These are phyloP conservation scores for Tylopilus intermedius DNA, from an alignment of 768 basidiomycete species.

Conservation along the genomic window DNA sequence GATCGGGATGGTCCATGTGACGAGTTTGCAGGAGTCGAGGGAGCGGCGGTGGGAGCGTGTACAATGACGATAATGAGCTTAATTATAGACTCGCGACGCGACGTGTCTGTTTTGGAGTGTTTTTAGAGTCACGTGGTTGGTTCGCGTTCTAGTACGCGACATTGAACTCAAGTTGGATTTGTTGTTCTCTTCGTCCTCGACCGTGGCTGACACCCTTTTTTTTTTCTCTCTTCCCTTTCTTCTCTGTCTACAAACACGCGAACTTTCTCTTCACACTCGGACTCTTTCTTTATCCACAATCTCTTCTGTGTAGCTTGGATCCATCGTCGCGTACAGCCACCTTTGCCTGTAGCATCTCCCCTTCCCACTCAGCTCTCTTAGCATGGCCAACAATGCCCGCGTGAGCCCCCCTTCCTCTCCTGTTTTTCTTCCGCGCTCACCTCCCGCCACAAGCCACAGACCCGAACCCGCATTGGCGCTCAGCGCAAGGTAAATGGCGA, in stretches of 20 bases:
- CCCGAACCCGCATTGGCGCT: constrained; percentile 58
- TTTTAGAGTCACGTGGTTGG: constrained; percentile 36
- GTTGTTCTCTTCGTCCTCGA: constrained; percentile 22
- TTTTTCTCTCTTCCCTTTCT: constrained; percentile 20
- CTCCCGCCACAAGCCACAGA: constrained; percentile 46
- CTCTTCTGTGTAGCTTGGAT: constrained; percentile 21
- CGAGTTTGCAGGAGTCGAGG: constrained; percentile 22
- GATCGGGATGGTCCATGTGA: constrained; percentile 40
- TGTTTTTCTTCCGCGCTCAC: constrained; percentile 3
- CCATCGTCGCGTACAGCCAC: constrained; percentile 10
- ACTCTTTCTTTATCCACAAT: constrained; percentile 32
- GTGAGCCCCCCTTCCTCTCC: constrained; percentile 34
- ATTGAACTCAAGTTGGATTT: constrained; percentile 12
- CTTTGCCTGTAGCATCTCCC: constrained; percentile 24
- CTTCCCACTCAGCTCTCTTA: constrained; percentile 10
- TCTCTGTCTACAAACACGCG: neutral
- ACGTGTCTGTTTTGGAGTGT: constrained; percentile 35
- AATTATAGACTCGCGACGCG: constrained; percentile 20
- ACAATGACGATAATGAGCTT: neutral
- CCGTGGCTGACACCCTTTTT: constrained; percentile 34
- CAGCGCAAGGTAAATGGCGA: constrained; percentile 68
- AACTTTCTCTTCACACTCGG: neutral
- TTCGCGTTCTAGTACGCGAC: constrained; percentile 34
- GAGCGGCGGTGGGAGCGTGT: constrained; percentile 34
- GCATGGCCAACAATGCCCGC: constrained; percentile 59